phyloP scores from a whole-genome alignment of 2,329 filamentous ascomycete species.

The Colletotrichum lini region DNA sequence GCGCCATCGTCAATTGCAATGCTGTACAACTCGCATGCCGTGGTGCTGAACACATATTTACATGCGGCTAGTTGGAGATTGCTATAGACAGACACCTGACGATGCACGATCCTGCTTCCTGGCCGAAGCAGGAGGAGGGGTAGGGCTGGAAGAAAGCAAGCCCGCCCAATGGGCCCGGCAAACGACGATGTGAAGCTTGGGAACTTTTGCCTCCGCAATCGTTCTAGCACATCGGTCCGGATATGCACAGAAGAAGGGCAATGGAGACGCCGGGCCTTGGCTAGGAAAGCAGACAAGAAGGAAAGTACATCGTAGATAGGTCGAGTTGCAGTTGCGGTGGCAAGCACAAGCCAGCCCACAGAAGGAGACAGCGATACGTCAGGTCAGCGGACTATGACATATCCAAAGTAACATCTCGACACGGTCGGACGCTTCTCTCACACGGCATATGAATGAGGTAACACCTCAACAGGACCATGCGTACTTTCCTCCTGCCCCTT shows the following conservation, averaged over 20 bases:
- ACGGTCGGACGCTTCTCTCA: not conserved
- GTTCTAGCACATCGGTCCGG: not conserved
- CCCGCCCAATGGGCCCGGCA: not conserved
- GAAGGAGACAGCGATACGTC: slow-evolving; percentile 6
- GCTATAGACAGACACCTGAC: not conserved
- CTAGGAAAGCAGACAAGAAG: not conserved
- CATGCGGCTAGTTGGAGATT: not conserved
- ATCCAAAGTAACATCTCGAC: not conserved
- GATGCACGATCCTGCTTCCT: not conserved
- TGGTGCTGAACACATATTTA: not conserved
- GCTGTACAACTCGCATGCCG: not conserved
- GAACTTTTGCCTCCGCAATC: not conserved
- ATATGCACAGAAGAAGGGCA: slow-evolving; percentile 17
- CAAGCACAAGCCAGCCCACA: not conserved
- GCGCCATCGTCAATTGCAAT: not conserved
- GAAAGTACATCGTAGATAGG: no score
- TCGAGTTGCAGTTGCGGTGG: not conserved
- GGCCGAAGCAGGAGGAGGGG: not conserved
- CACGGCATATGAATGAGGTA: not conserved
- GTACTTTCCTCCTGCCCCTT: not conserved
- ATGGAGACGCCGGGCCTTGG: not conserved
- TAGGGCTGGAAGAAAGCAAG: not conserved
- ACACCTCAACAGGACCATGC: no score
- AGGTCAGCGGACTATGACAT: slow-evolving; percentile 28
- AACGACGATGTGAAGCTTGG: not conserved